Evolutionary conservation across 352 stramenopile genomes (phyloP), one percentile per base, ranked within the genome.

Genomic region (Peronospora farinosa): DNA sequence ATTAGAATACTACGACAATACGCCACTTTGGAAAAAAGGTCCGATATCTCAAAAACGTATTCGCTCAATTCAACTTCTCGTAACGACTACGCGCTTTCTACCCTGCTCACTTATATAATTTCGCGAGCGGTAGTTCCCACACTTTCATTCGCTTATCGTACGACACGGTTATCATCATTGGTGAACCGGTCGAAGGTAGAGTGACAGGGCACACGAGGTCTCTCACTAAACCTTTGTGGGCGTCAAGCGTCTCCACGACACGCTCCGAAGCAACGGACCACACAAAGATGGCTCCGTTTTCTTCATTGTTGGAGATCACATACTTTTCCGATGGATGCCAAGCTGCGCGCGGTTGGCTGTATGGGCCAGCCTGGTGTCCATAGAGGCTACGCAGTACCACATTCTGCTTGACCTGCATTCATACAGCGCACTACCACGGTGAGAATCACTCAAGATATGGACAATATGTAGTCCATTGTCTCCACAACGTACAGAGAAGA

Each of bases 281-380:
- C 15, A 91, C 60, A 44, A 75, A 80, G 12, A 93, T 38, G 7
- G 50, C 38, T 0, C 80, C 80, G 8, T 48, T 69, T 15, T 87
- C 76, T 61, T 91, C 79, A 11, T 73, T 91, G 52, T 93, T 93
- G 27, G 82, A 87, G 37, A 93, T 69, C 17, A 90, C 63, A 35
- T 88, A 93, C 58, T 90, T 89, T 50, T 89, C 82, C 1, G 79
- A 90, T 27, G 74, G 66, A 51, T 93, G 74, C 82, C 82, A 93
- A 15, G 74, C 33, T 23, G 61, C 78, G 12, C 79, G 67, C 8
- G 82, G 82, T 41, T 91, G 82, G 38, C 82, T 93, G 62, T 91
- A 93, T 27, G 78, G 60, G 3, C 80, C 82, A 28, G 82, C 82
- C 44, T 89, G 88, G 57, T 93, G 82, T 0, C 82, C 82, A 51